Base-by-base conservation (phyloP, 2,329 filamentous ascomycete species). In the Calcarisporium arbuscula region DNA sequence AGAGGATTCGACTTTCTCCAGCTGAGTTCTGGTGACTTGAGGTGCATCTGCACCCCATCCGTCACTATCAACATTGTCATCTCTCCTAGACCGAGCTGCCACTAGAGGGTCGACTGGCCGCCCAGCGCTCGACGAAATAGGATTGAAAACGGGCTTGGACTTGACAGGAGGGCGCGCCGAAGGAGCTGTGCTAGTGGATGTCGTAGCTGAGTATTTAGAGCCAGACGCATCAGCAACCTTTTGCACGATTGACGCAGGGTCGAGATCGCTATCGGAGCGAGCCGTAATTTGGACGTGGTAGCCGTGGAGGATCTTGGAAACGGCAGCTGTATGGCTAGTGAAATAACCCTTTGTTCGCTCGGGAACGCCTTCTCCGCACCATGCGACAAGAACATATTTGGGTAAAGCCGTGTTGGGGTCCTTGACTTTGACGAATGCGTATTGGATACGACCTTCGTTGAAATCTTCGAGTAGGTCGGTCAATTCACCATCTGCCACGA, bases 271-370 rank as follows among this genome's bases (percentile, higher is more conserved):
- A 43, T 95, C 87, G 43, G 89, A 94, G 41, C 92, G 85, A 40
- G 92, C 92, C 34, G 89, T 96, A 50, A 98, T 85, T 66, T 98
- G 90, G 39, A 98, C 88, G 59, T 98, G 92, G 61, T 96, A 98
- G 47, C 92, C 88, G 65, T 95, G 89, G 27, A 98, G 76, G 48
- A 95, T 73, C 64, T 95, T 95, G 42, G 88, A 81, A 23, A 96
- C 88, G 30, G 87, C 82, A 41, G 84, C 81, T 30, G 92, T 69
- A 63, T 98, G 90, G 64, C 88, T 95, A 47, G 87, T 95, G 58
- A 98, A 98, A 65, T 96, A 96, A 46, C 92, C 92, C 65, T 96
- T 98, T 42, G 90, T 96, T 52, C 90, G 75, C 65, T 98, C 92
- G n/a, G 92, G 92, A 12, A 98, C 92, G 49, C 92, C 92, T 55